Percentiles rank a stretch among this genome's conserved stretches.
These are phyloP conservation scores for Ophiocordyceps camponoti-floridani DNA, from an alignment of 2,329 filamentous ascomycete species.

Conservation along the genomic window DNA sequence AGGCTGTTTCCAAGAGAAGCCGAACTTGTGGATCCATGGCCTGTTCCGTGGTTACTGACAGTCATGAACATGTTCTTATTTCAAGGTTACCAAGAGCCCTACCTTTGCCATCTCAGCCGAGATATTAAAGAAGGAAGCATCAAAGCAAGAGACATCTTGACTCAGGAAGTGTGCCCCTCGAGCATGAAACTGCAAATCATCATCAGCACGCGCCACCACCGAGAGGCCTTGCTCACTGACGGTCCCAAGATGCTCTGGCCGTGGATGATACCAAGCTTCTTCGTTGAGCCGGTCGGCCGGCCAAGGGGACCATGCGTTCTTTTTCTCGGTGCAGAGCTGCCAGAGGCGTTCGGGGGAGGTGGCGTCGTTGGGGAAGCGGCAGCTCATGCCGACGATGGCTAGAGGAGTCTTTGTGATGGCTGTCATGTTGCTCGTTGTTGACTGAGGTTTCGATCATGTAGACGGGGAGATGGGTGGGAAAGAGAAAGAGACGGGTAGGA, in stretches of 20 bases:
- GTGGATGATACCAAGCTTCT: background rate
- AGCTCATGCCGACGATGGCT: background rate
- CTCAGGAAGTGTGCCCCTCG: slow-evolving; percentile 8
- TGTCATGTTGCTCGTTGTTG: too few species aligned
- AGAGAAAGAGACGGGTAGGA: too few species aligned
- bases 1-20: slow-evolving; percentile 18
- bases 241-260: background rate
- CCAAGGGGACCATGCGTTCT: background rate
- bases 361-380: background rate
- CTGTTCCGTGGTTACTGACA: too few species aligned
- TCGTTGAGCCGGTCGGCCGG: background rate
- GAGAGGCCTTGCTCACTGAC: too few species aligned
- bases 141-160: slow-evolving; percentile 8
- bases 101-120: slow-evolving; percentile 3
- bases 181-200: too few species aligned
- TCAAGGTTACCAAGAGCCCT: too few species aligned
- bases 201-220: too few species aligned
- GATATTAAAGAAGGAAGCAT: slow-evolving; percentile 9
- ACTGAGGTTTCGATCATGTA: too few species aligned
- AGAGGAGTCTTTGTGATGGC: too few species aligned
- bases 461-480: too few species aligned
- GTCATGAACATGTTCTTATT: too few species aligned
- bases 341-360: background rate
- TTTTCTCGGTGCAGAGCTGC: background rate
- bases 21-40: slow-evolving; percentile 24